Evolutionary conservation across 257 asterid species (phyloP), one percentile per base, ranked within the genome.

Genomic region (Solanum arcanum): DNA sequence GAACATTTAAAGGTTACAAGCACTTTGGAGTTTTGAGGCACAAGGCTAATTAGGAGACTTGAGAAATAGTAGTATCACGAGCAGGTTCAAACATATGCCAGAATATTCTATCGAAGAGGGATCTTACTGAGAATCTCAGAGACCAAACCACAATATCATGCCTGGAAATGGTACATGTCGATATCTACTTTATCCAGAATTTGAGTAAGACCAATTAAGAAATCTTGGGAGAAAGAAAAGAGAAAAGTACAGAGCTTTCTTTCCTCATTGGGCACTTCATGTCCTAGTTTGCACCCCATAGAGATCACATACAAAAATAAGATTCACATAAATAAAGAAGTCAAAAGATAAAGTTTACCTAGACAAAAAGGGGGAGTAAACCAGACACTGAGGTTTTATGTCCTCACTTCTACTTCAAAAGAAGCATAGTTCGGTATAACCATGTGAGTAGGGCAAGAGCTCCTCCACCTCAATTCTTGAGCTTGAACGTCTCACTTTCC

Each of bases 351-450:
- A 68, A n/a, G 12, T 68, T 75, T 33, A 80, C 47, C 84, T 44
- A 86, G 83, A 64, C 23, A 46, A 62, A 86, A 87, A 85, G 35
- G 74, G 85, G 87, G 78, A 68, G 84, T 72, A 12, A 83, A 91
- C 94, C 91, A 5, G 68, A 83, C 41, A 64, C 64, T 27, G 41
- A 60, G 56, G 77, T 62, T 74, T 47, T 39, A 83, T 37, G 64
- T 62, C 66, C 86, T 87, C 90, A 11, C 52, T 47, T 84, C 13
- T 86, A 46, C 70, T 89, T 90, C 89, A 96, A 83, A 97, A 95
- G 92, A 97, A 97, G 92, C 98, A 97, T 90, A 97, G 97, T 83
- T 96, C 99, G 15, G 99, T 97, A 78, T 96, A 97, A 84, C 98
- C 96, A 42, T 44, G 78, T 59, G 83, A 85, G 33, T 69, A 52